These are phyloP conservation scores for Saccharomyces hybrid DNA, from an alignment of 1,139 yeast species.

Conservation along the genomic window DNA sequence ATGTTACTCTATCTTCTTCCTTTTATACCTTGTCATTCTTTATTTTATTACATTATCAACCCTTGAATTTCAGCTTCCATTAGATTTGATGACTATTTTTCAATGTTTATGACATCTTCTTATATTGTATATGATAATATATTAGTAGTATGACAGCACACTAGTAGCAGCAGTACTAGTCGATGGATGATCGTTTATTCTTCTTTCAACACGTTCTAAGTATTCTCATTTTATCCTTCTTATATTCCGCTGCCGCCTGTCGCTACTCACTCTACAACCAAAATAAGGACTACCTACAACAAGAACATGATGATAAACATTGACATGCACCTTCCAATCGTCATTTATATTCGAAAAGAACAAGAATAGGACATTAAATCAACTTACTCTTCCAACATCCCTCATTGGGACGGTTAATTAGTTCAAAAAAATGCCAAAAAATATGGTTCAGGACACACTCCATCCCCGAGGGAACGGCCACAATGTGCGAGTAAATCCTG, in stretches of 20 bases:
- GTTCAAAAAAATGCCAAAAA: not conserved
- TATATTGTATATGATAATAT: not conserved
- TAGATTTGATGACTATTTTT: not conserved
- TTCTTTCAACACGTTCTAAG: too few relatives aligned
- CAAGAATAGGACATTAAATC: too few relatives aligned
- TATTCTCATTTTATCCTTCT: too few relatives aligned
- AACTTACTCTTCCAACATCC: too few relatives aligned
- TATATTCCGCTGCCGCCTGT: too few relatives aligned
- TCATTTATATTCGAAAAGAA: too few relatives aligned
- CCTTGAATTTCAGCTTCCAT: not conserved
- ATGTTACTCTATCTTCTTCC: not conserved
- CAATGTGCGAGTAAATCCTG: conserved; percentile 1
- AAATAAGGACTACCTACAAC: too few relatives aligned
- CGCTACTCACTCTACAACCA: too few relatives aligned
- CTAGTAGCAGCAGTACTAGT: too few relatives aligned
- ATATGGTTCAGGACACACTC: not conserved
- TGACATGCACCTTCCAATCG: too few relatives aligned
- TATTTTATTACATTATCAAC: not conserved
- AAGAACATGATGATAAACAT: too few relatives aligned
- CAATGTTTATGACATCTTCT: not conserved
- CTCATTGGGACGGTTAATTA: too few relatives aligned
- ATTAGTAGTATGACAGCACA: not conserved
- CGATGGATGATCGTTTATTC: not conserved
- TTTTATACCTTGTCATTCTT: not conserved
- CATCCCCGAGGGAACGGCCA: not conserved